Evolutionary conservation across 805 yeast genomes (phyloP).

Genomic region (Wickerhamiella shivajii): DNA sequence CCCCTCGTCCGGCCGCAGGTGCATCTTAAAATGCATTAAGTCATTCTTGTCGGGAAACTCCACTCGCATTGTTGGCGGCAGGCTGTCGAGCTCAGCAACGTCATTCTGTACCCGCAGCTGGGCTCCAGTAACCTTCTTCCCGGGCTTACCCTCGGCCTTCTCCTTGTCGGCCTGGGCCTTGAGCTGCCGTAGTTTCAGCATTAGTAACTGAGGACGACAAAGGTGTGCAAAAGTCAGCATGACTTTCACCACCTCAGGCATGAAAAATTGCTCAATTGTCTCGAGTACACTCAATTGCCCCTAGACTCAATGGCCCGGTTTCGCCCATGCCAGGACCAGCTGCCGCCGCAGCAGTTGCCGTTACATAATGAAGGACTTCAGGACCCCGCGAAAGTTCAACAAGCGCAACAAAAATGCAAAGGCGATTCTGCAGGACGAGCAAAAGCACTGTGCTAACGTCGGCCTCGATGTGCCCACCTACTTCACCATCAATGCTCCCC

Average conservation of each 20-base stretch:
- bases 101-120: slow-evolving; percentile 64
- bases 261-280: too few relatives aligned
- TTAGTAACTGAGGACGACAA: too few relatives aligned
- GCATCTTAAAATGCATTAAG: slow-evolving; percentile 46
- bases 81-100: slow-evolving; percentile 44
- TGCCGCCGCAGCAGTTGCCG: too few relatives aligned
- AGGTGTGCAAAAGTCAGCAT: too few relatives aligned
- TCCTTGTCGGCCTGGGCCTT: slow-evolving; percentile 42
- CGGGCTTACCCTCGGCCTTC: slow-evolving; percentile 23
- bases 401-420: slow-evolving; percentile 60
- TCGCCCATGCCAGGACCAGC: too few relatives aligned
- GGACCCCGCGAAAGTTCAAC: slow-evolving; percentile 38
- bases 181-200: slow-evolving; percentile 44
- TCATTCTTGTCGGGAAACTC: slow-evolving; percentile 38
- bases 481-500: slow-evolving; percentile 67
- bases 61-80: slow-evolving; percentile 43
- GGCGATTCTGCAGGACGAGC: slow-evolving; percentile 66
- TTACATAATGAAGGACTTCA: too few relatives aligned
- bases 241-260: too few relatives aligned
- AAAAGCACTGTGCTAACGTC: slow-evolving; percentile 38
- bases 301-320: too few relatives aligned
- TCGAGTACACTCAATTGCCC: too few relatives aligned
- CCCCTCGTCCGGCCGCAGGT: slow-evolving; percentile 57
- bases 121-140: slow-evolving; percentile 39
- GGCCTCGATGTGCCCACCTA: slow-evolving; percentile 42